Evolutionary conservation across 169 alveolate genomes (phyloP).

Genomic region (Plasmodium gaboni): DNA sequence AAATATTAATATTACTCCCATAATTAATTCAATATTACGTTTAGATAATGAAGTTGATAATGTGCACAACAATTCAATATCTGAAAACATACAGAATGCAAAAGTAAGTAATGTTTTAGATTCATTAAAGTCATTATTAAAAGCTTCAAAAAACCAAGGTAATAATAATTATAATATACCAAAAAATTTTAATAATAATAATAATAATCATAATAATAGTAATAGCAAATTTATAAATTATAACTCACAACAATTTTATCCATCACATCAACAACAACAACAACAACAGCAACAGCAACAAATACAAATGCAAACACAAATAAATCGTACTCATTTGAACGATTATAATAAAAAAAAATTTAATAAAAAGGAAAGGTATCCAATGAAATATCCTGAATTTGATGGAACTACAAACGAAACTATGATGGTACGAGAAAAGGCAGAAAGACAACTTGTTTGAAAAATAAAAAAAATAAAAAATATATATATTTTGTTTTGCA

Average conservation of each 20-base stretch:
- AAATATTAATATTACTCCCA: constrained; percentile 62
- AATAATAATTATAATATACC: not conserved
- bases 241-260: constrained; percentile 30
- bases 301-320: not conserved
- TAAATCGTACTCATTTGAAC: constrained; percentile 1
- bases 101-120: constrained; percentile 67
- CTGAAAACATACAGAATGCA: constrained; percentile 58
- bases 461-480: not conserved
- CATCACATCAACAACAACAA: not conserved
- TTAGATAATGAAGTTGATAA: constrained; percentile 26
- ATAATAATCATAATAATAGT: no score
- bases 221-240: constrained; percentile 19
- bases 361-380: constrained; percentile 32
- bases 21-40: constrained; percentile 48
- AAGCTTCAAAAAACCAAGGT: constrained; percentile 45
- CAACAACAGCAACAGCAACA: not conserved
- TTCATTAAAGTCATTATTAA: constrained; percentile 51
- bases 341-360: constrained; percentile 50
- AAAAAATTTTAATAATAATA: constrained; percentile 6
- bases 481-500: constrained; percentile 2
- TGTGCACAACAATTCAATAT: constrained; percentile 4
- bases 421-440: constrained; percentile 17
- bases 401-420: constrained; percentile 71
- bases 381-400: constrained; percentile 17
- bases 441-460: constrained; percentile 7